Base-by-base conservation (phyloP, 2,329 filamentous ascomycete genomes). In the Apiospora sp. region DNA sequence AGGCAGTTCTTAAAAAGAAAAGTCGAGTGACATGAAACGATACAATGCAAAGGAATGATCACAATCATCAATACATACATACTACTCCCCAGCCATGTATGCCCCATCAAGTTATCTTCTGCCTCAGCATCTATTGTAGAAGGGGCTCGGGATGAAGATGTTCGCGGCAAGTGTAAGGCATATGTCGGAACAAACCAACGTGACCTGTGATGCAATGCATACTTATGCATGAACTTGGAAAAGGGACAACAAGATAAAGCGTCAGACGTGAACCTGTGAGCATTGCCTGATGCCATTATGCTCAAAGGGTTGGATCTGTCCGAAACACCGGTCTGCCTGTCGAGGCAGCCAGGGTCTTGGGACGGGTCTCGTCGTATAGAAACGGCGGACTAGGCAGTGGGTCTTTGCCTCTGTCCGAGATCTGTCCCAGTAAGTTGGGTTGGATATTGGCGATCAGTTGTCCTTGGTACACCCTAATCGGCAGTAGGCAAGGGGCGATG, bases 11-110 rank as follows among this genome's bases (percentile, higher is more conserved):
- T 37, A 16, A 30, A 43, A 58, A 64, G 51, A 43, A 64, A 64
- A 37, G 64, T 51, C 69, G 48, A 41, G 27, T 67, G 67, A 70
- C 34, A 48, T 69, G 67, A 71, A 71, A 67, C 67, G 64, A 71
- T 69, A 69, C 64, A 67, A 69, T 46, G 27, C 24, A 67, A 69
- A 69, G 61, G 37, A 44, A 71, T 64, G 34, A 41, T 19, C 54
- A n/a, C 30, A 37, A 37, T 37, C 30, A 13, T 37, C 54, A 61
- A 61, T 61, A 61, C 54, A 61, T 27, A 37, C 22, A 64, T 10
- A 41, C 34, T 24, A 41, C 58, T 64, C 30, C 30, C 19, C 16
- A 12, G 3, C 34, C 34, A 5, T 22, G 34, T 16, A 24, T 41
- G 58, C 8, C 27, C 41, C 46, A n/a, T 49, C 46, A 19, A 61